Evolutionary conservation across 495 filamentous ascomycete genomes (phyloP).

Genomic region (Niebla homalea): DNA sequence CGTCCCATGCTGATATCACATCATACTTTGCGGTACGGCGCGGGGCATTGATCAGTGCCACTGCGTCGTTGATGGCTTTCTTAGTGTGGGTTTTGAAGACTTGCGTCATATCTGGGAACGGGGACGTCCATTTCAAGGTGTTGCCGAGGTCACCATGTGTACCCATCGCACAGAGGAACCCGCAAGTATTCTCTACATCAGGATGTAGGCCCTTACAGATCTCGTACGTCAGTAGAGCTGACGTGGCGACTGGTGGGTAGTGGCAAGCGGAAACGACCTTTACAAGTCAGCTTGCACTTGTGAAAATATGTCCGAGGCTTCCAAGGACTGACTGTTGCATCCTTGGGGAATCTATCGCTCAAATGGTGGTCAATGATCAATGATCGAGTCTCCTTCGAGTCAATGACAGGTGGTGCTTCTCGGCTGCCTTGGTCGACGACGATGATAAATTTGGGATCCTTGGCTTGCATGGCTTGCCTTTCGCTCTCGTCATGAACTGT

Average conservation of each 20-base stretch:
- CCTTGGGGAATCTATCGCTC: constrained; percentile 37
- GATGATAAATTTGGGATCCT: constrained; percentile 38
- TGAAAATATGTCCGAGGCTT: neutral
- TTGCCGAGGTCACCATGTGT: constrained; percentile 49
- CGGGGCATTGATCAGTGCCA: constrained; percentile 45
- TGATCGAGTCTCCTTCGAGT: constrained; percentile 22
- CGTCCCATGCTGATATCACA: constrained; percentile 40
- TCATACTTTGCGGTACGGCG: constrained; percentile 40
- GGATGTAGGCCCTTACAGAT: constrained; percentile 37
- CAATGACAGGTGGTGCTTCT: constrained; percentile 32
- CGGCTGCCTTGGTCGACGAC: constrained; percentile 47
- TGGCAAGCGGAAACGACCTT: constrained; percentile 38
- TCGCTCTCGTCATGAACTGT: constrained; percentile 36
- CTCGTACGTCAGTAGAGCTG: constrained; percentile 41
- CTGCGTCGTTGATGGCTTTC: constrained; percentile 41
- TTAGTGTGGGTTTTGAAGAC: constrained; percentile 42
- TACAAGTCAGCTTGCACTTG: neutral
- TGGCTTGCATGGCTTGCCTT: constrained; percentile 29
- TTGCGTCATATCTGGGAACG: constrained; percentile 44
- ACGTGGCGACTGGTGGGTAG: constrained; percentile 44
- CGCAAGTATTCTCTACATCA: constrained; percentile 30
- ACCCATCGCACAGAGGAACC: constrained; percentile 41
- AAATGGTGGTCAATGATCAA: constrained; percentile 50
- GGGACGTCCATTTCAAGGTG: constrained; percentile 41
- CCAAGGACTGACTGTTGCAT: constrained; percentile 13